Percentiles rank a stretch among this genome's conserved stretches.
Conservation (phyloP, 164 flowering plant genomes). For the Dillenia turbinata region DNA sequence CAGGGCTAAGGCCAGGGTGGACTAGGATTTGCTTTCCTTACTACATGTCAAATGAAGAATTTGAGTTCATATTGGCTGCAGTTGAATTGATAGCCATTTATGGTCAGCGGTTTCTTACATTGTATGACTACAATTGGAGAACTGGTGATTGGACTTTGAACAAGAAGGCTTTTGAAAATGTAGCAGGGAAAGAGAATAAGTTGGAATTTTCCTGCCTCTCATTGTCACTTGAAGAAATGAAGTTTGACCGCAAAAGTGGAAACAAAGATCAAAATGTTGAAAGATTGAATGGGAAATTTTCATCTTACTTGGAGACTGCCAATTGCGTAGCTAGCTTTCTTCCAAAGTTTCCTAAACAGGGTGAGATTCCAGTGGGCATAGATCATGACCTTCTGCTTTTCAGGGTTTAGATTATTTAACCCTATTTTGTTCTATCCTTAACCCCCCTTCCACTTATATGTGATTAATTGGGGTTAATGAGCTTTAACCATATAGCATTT, state of each 20-base stretch:
- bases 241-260: not conserved
- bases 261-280: not conserved
- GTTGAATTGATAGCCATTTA: slow-evolving; percentile 48
- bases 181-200: slow-evolving; percentile 3
- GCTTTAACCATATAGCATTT: too few species aligned
- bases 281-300: slow-evolving; percentile 7
- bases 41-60: slow-evolving; percentile 55
- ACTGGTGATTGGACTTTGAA: slow-evolving; percentile 44
- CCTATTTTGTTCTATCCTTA: too few species aligned
- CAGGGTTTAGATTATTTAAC: slow-evolving; percentile 22
- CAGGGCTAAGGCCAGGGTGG: slow-evolving; percentile 67
- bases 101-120: slow-evolving; percentile 57
- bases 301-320: slow-evolving; percentile 35
- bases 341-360: slow-evolving; percentile 39
- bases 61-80: slow-evolving; percentile 52
- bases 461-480: too few species aligned
- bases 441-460: too few species aligned
- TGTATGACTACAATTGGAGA: slow-evolving; percentile 41
- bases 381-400: slow-evolving; percentile 28
- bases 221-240: slow-evolving; percentile 4
- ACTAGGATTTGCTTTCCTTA: slow-evolving; percentile 69
- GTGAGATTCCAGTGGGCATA: slow-evolving; percentile 26
- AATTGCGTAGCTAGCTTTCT: slow-evolving; percentile 28
- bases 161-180: slow-evolving; percentile 13
- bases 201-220: not conserved